Evolutionary conservation across 306 rosid genomes (phyloP), one percentile per base, ranked within the genome.

Genomic region (Rubus parviflorus): DNA sequence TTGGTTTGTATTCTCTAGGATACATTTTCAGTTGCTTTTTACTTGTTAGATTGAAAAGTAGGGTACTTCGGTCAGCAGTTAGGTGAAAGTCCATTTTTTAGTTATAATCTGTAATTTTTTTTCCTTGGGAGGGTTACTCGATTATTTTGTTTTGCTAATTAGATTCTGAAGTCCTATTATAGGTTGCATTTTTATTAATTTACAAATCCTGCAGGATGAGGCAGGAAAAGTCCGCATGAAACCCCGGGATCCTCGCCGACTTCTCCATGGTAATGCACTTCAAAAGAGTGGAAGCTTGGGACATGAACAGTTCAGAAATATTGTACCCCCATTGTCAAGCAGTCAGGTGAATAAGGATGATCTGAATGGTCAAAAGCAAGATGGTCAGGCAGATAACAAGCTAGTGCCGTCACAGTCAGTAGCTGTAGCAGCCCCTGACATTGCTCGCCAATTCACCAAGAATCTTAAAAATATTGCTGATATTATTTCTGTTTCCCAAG

Each of bases 211-310:
- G 42, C 93, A 83, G 68, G 97, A 86, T 42, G 92, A 89, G 47
- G 48, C 82, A 11, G 91, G 89, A 48, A 96, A 88, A 83, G 81
- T 92, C 81, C 96, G 97, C 76, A 96, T 96, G 99, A 96, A 95
- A 86, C 99, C 91, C 11, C 95, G 99, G 15, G 99, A 96, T 74
- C 99, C 99, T 62, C 94, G 99, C n/a, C 97, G 98, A 43, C 65
- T 88, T 77, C 97, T 96, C 74, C 99, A 88, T 57, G 85, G 83
- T 61, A 84, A 68, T 85, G 53, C 86, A 66, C 82, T 86, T 57
- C 96, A 86, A 48, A 92, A 86, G 81, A 77, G 74, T 86, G 92
- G 89, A 67, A 90, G 82, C 75, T 16, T 78, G 68, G 97, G 83
- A 62, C 77, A 77, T 79, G 98, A 95, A 75, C 98, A 87, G 82